Conservation (phyloP, 208 protist species). For the Vickermania ingenoplastis region DNA sequence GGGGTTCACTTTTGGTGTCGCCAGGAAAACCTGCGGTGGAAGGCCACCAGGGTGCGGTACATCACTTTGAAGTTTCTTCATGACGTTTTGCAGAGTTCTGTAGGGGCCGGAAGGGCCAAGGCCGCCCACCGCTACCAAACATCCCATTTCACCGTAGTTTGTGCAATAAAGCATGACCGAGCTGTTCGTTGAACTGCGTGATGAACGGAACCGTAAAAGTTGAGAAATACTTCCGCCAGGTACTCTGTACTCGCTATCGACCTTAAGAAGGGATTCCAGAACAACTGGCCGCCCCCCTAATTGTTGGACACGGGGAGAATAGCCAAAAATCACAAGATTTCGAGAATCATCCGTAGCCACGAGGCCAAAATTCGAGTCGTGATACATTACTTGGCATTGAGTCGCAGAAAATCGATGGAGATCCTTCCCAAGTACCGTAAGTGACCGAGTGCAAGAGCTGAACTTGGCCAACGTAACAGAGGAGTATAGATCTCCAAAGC, state of each 20-base stretch:
- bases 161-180: slow-evolving; percentile 49
- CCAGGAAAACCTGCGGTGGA: slow-evolving; percentile 67
- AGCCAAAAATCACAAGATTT: slow-evolving; percentile 64
- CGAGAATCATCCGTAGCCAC: slow-evolving; percentile 59
- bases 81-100: slow-evolving; percentile 53
- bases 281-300: slow-evolving; percentile 18
- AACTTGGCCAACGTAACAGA: slow-evolving; percentile 66
- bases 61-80: slow-evolving; percentile 48
- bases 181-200: slow-evolving; percentile 19
- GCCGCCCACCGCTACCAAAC: slow-evolving; percentile 60
- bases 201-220: slow-evolving; percentile 47
- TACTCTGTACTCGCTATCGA: slow-evolving; percentile 72
- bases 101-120: too few relatives aligned
- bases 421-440: slow-evolving; percentile 68
- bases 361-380: slow-evolving; percentile 58
- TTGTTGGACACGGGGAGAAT: slow-evolving; percentile 55
- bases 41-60: slow-evolving; percentile 55
- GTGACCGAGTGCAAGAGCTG: slow-evolving; percentile 62
- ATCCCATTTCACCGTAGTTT: slow-evolving; percentile 77
- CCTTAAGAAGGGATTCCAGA: slow-evolving; percentile 52
- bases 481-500: slow-evolving; percentile 69
- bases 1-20: slow-evolving; percentile 47
- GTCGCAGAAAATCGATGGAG: slow-evolving; percentile 49
- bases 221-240: slow-evolving; percentile 49
- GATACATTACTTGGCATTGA: slow-evolving; percentile 61